Evolutionary conservation across 2,329 filamentous ascomycete species (phyloP).

Genomic region (Penicillium griseofulvum): DNA sequence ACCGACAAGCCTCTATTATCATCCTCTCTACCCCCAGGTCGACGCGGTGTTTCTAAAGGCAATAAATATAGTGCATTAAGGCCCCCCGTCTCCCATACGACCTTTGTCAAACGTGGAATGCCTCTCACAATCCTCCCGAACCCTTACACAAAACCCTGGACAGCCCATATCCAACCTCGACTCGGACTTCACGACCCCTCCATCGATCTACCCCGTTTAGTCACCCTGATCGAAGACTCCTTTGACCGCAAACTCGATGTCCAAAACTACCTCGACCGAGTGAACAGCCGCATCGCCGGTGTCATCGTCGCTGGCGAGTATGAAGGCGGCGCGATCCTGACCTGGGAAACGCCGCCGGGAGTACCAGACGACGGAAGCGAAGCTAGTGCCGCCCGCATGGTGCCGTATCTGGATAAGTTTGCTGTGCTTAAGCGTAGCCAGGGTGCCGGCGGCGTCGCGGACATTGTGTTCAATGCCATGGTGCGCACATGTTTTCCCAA

Average conservation of each 20-base stretch:
- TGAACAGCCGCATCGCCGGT: conserved; percentile 77
- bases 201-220: conserved; percentile 78
- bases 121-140: conserved; percentile 81
- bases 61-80: conserved; percentile 28
- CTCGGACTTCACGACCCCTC: conserved; percentile 73
- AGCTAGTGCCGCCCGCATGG: conserved; percentile 59
- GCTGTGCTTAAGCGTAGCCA: conserved; percentile 86
- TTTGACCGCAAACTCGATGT: conserved; percentile 84
- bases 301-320: conserved; percentile 95
- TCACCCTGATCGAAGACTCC: conserved; percentile 88
- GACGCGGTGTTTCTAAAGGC: conserved; percentile 49
- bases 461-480: conserved; percentile 96
- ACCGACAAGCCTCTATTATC: conserved; percentile 93
- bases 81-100: conserved; percentile 58
- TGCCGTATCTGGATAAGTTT: conserved; percentile 97
- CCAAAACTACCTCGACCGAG: conserved; percentile 75
- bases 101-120: conserved; percentile 87
- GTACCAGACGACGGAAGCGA: conserved; percentile 55
- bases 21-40: conserved; percentile 76
- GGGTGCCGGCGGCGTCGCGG: conserved; percentile 86
- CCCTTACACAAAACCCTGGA: conserved; percentile 65
- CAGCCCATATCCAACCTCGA: conserved; percentile 59
- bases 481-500: conserved; percentile 81
- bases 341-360: conserved; percentile 78
- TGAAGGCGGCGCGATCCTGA: conserved; percentile 90